Evolutionary conservation across 2,329 filamentous ascomycete species (phyloP), one percentile per base, ranked within the genome.

Genomic region (Aspergillus ochraceus): DNA sequence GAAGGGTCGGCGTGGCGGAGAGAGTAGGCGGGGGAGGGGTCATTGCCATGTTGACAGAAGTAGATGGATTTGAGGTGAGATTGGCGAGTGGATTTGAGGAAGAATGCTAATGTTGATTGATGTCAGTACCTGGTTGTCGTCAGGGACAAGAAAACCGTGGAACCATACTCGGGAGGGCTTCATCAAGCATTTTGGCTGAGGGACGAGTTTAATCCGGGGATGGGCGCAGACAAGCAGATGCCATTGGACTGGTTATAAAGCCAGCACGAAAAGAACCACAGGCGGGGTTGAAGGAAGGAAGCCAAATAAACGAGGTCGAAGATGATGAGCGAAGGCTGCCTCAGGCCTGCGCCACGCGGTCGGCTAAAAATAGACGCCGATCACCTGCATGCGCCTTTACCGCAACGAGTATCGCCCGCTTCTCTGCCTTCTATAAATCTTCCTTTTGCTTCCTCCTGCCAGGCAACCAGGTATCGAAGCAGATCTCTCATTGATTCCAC

Each of bases 21-120:
- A n/a, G 89, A 82, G 76, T 98, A 98, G 55, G 90, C 87, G 12
- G 92, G 87, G 22, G 84, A 79, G 0, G 91, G 90, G 45, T 97
- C 91, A 62, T 89, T 89, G 74, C 92, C 94, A 76, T 92, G 86
- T 68, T 96, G 84, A 39, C 84, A 84, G 65, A 77, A 74, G 58
- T 76, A 76, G 60, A 78, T 72, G 46, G 71, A 75, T 62, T 68
- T 77, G 57, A 74, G 70, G 55, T 76, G 74, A 50, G 71, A 75
- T 51, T 76, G 74, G 53, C 72, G 71, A 59, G 82, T 81, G 57
- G 81, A 81, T 69, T 85, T 86, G 64, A 87, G 77, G 69, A 85
- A 86, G 78, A 88, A 88, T 55, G 83, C 84, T 85, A 64, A 19
- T 29, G 26, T 14, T n/a, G 29, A 46, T 9, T 6, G 22, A 46